Evolutionary conservation across 1,284 basidiomycete species (phyloP).

Genomic region (Sporisorium exsertum): DNA sequence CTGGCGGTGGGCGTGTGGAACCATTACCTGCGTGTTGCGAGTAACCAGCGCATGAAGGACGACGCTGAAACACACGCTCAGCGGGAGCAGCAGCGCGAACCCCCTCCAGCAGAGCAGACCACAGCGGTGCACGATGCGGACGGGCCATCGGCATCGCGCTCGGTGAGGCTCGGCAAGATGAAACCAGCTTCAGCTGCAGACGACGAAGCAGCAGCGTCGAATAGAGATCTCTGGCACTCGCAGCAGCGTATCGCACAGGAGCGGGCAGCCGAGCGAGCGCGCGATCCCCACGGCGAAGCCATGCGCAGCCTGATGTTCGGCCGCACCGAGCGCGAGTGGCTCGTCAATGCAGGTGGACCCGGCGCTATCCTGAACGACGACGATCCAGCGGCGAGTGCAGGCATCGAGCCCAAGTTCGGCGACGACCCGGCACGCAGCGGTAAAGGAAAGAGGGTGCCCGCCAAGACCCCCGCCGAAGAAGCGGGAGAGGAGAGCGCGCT

Average conservation of each 20-base stretch:
- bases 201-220: background rate
- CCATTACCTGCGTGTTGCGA: conserved; percentile 37
- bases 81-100: background rate
- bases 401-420: conserved; percentile 23
- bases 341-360: conserved; percentile 36
- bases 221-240: conserved; percentile 7
- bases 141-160: background rate
- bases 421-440: conserved; percentile 2
- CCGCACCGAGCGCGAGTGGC: conserved; percentile 43
- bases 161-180: conserved; percentile 16
- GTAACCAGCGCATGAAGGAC: conserved; percentile 33
- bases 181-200: no score
- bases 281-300: conserved; percentile 43
- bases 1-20: conserved; percentile 78
- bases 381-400: no score
- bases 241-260: conserved; percentile 13
- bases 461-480: conserved; percentile 35
- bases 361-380: conserved; percentile 7
- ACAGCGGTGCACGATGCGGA: background rate
- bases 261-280: conserved; percentile 11
- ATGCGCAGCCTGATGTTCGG: conserved; percentile 38
- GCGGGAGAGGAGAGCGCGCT: conserved; percentile 9
- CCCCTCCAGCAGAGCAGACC: no score
- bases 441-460: conserved; percentile 1
- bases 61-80: conserved; percentile 17